These are phyloP conservation scores for Azolla pinnata DNA, from an alignment of 75 land plant genomes.

Conservation along the genomic window DNA sequence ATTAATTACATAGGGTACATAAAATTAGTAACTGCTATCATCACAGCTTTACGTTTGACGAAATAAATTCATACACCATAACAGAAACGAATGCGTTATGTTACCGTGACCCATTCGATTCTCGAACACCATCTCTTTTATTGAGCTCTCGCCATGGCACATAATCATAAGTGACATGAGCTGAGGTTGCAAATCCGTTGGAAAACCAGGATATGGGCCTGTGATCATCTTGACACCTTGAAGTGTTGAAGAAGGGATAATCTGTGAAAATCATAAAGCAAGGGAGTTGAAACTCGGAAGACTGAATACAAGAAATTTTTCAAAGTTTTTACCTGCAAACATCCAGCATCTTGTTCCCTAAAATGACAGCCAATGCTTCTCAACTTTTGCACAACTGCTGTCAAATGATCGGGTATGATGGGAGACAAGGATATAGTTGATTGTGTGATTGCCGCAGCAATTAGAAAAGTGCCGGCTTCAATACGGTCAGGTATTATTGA, in stretches of 20 bases:
- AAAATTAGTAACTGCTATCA: too few relatives aligned
- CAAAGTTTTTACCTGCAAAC: conserved; percentile 29
- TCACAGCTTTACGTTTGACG: too few relatives aligned
- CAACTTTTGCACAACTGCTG: conserved; percentile 42
- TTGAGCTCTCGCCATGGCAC: conserved; percentile 43
- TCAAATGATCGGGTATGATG: conserved; percentile 40
- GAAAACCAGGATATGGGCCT: conserved; percentile 64
- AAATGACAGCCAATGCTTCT: conserved; percentile 41
- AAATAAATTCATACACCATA: too few relatives aligned
- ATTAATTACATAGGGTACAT: too few relatives aligned
- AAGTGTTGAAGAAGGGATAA: conserved; percentile 18
- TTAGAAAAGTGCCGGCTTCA: conserved; percentile 62
- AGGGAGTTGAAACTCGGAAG: background rate
- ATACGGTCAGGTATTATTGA: conserved; percentile 50
- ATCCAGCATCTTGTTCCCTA: conserved; percentile 13
- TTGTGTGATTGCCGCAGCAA: conserved; percentile 67
- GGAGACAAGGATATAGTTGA: conserved; percentile 55
- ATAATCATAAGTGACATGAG: conserved; percentile 44
- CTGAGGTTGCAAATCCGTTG: conserved; percentile 77
- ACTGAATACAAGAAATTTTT: background rate
- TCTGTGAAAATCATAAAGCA: conserved; percentile 18
- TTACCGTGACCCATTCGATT: conserved; percentile 63
- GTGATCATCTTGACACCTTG: conserved; percentile 40
- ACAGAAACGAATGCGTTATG: background rate
- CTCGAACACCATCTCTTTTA: conserved; percentile 69